Evolutionary conservation across 1,284 basidiomycete species (phyloP).

Genomic region (Fistulinella cinereoalba): DNA sequence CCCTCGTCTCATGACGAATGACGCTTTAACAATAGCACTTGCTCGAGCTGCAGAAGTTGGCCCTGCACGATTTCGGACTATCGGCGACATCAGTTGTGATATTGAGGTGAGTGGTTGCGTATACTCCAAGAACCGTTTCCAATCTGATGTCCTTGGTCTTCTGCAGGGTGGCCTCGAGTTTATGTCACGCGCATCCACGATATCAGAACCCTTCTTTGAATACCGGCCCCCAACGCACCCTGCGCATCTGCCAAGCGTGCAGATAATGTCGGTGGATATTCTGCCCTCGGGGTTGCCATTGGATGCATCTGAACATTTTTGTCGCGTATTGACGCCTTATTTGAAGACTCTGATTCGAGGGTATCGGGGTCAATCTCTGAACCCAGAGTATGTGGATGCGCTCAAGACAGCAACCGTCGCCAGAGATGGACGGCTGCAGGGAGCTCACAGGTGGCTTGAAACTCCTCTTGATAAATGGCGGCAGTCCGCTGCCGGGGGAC

Average conservation of each 20-base stretch:
- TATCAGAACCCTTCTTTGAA: constrained; percentile 71
- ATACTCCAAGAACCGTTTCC: background rate
- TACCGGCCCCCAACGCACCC: constrained; percentile 44
- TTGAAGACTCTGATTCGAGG: constrained; percentile 54
- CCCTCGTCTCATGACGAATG: constrained; percentile 75
- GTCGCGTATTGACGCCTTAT: constrained; percentile 64
- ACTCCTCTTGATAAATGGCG: constrained; percentile 48
- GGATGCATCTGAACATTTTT: constrained; percentile 80
- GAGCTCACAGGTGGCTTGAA: constrained; percentile 59
- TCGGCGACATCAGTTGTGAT: constrained; percentile 88
- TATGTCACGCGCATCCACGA: constrained; percentile 69
- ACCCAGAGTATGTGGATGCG: constrained; percentile 39
- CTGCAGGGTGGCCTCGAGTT: constrained; percentile 81
- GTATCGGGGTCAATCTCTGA: constrained; percentile 29
- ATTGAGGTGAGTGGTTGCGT: constrained; percentile 49
- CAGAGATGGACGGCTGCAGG: constrained; percentile 52
- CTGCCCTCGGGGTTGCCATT: constrained; percentile 79
- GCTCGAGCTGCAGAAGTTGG: constrained; percentile 47
- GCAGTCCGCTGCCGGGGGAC: constrained; percentile 7
- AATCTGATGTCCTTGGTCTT: background rate
- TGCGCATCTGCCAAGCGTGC: constrained; percentile 52
- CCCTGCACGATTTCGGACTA: constrained; percentile 59
- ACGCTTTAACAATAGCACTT: constrained; percentile 57
- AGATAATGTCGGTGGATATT: constrained; percentile 87
- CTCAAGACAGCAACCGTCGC: constrained; percentile 72